These are phyloP conservation scores for Auriscalpium vulgare DNA, from an alignment of 768 basidiomycete genomes.

Conservation along the genomic window DNA sequence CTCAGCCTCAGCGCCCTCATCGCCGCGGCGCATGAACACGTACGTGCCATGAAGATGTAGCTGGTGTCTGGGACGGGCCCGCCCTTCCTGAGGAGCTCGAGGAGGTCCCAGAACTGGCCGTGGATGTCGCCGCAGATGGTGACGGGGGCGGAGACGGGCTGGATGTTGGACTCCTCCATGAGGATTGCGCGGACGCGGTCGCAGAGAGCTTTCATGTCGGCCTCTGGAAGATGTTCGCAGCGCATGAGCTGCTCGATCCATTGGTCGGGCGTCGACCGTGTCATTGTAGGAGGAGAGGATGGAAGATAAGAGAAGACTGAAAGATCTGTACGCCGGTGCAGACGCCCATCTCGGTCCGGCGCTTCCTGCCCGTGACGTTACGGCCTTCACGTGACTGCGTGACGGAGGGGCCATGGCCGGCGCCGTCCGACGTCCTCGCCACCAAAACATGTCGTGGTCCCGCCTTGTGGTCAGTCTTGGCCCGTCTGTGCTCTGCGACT, in stretches of 20 bases:
- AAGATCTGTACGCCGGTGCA: background rate
- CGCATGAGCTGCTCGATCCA: conserved; percentile 86
- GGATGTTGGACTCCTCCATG: conserved; percentile 96
- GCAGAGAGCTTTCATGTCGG: conserved; percentile 91
- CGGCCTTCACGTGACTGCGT: background rate
- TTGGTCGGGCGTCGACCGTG: conserved; percentile 46
- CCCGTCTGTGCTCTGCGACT: background rate
- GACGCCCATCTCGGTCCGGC: background rate
- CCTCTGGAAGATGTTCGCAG: conserved; percentile 84
- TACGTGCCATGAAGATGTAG: conserved; percentile 94
- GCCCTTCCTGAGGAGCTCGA: conserved; percentile 82
- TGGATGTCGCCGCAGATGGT: conserved; percentile 96
- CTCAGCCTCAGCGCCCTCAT: conserved; percentile 13
- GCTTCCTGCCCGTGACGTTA: background rate
- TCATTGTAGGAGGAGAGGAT: conserved; percentile 2
- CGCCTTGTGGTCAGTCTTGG: background rate
- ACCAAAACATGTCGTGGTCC: background rate
- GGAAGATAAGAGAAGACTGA: background rate
- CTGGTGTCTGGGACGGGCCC: conserved; percentile 82
- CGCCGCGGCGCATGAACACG: conserved; percentile 19
- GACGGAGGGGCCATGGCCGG: background rate
- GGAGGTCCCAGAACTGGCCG: conserved; percentile 95
- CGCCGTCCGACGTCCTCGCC: background rate
- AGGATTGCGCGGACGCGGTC: conserved; percentile 81
- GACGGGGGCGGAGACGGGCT: conserved; percentile 91